phyloP scores from a whole-genome alignment of 768 basidiomycete species.

The Suillus subluteus region DNA sequence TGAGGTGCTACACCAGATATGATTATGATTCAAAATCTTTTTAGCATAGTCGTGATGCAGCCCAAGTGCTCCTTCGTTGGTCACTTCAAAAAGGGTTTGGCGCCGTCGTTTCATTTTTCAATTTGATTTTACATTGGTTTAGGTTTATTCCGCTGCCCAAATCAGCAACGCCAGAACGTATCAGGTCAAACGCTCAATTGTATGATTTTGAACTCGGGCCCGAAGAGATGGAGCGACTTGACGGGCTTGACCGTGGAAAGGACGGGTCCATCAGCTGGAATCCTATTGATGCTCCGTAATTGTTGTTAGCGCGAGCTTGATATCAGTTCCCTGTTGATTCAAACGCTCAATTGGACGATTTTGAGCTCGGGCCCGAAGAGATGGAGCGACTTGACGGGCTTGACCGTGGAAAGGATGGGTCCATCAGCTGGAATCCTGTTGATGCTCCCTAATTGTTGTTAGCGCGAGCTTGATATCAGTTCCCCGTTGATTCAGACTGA shows the following conservation, averaged over 20 bases:
- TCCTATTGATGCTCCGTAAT: slow-evolving; percentile 58
- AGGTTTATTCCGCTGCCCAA: slow-evolving; percentile 87
- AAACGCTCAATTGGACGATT: slow-evolving; percentile 78
- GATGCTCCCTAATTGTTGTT: slow-evolving; percentile 39
- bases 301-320: background rate
- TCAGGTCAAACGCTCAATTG: slow-evolving; percentile 71
- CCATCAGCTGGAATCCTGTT: slow-evolving; percentile 86
- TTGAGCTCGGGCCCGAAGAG: slow-evolving; percentile 67
- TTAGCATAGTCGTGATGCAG: slow-evolving; percentile 62
- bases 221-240: slow-evolving; percentile 68
- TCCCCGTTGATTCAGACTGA: background rate
- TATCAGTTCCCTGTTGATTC: slow-evolving; percentile 61
- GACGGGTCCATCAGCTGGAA: slow-evolving; percentile 85
- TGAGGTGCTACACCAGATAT: background rate
- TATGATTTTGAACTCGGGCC: slow-evolving; percentile 73
- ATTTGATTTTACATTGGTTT: background rate
- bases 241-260: slow-evolving; percentile 72
- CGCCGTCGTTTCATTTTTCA: background rate
- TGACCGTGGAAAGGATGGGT: slow-evolving; percentile 73
- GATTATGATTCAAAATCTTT: background rate
- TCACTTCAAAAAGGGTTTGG: slow-evolving; percentile 82
- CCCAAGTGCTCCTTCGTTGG: slow-evolving; percentile 89
- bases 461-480: background rate
- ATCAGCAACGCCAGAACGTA: slow-evolving; percentile 69
- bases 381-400: slow-evolving; percentile 67